Base-by-base conservation (phyloP, 2,329 filamentous ascomycete species). In the Colletotrichum aenigma region DNA sequence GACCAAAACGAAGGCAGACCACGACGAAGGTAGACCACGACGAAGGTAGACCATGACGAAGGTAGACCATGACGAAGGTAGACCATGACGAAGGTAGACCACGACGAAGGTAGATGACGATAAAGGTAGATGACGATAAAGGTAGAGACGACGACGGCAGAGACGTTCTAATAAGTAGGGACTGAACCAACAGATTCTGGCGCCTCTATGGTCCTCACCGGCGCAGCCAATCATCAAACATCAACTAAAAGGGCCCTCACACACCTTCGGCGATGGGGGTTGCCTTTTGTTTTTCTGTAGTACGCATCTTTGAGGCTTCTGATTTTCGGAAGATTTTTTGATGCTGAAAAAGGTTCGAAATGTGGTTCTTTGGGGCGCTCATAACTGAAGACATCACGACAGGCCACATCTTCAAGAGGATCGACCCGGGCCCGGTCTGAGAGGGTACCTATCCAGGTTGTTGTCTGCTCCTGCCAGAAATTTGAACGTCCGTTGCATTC, bases 391-490 rank as follows among this genome's bases (percentile, higher is more conserved):
- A 2, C 43, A 48, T 48, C 18, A 4, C 18, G 38, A 43, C 16
- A 18, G 38, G 18, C 18, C 2, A n/a, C 18, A 43, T n/a, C n/a
- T 4, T 48, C 43, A 2, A n/a, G 43, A 21, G 18, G 9, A 48
- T 48, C 0, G 43, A 48, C 3, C 9, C 10, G 18, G 1, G 10
- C n/a, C 9, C 18, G 43, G 43, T 48, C n/a, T 21, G n/a, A 48
- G n/a, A 48, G 43, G n/a, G n/a, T n/a, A n/a, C n/a, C n/a, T 12
- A 12, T 21, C n/a, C n/a, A n/a, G 43, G 10, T 21, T 12, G 43
- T 21, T 52, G 1, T 13, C n/a, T n/a, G n/a, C 6, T 24, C 43
- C 6, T n/a, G 3, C 10, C 2, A n/a, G 3, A 21, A 1, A 13
- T 2, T 21, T 52, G 43, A 52, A 1, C 18, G 0, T 48, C 18